phyloP scores from a whole-genome alignment of 1,284 basidiomycete species.

The Naganishia sp. region DNA sequence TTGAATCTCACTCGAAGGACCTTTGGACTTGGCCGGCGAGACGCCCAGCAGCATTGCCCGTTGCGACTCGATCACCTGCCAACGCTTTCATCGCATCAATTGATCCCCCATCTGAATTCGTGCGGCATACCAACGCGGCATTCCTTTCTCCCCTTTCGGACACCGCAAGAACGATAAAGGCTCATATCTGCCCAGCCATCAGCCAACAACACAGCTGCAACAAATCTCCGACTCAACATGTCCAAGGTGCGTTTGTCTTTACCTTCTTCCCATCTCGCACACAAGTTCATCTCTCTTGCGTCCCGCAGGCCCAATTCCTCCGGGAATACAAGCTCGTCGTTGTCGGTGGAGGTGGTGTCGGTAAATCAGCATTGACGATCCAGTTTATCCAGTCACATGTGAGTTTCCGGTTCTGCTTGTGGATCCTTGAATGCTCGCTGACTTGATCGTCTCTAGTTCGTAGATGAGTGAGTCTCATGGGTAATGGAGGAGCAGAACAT shows the following conservation, averaged over 20 bases:
- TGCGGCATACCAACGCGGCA: neutral
- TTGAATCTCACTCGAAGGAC: too few species aligned
- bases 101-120: too few species aligned
- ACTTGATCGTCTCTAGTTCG: slow-evolving; percentile 48
- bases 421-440: neutral
- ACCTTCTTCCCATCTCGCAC: neutral
- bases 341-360: slow-evolving; percentile 60
- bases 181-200: too few species aligned
- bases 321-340: slow-evolving; percentile 56
- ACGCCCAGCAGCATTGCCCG: too few species aligned
- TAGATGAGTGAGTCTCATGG: slow-evolving; percentile 54
- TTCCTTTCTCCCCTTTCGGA: neutral
- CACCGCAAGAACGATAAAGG: neutral
- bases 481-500: neutral
- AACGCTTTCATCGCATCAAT: too few species aligned
- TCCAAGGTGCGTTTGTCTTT: slow-evolving; percentile 3
- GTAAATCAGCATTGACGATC: slow-evolving; percentile 59
- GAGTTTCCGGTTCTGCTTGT: neutral
- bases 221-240: neutral
- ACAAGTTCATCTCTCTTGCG: neutral
- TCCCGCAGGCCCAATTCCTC: slow-evolving; percentile 33
- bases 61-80: too few species aligned
- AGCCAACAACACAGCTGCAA: too few species aligned
- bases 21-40: too few species aligned
- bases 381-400: slow-evolving; percentile 57